Conservation (phyloP, 2,329 filamentous ascomycete species). For the Didymellaceae sp. region DNA sequence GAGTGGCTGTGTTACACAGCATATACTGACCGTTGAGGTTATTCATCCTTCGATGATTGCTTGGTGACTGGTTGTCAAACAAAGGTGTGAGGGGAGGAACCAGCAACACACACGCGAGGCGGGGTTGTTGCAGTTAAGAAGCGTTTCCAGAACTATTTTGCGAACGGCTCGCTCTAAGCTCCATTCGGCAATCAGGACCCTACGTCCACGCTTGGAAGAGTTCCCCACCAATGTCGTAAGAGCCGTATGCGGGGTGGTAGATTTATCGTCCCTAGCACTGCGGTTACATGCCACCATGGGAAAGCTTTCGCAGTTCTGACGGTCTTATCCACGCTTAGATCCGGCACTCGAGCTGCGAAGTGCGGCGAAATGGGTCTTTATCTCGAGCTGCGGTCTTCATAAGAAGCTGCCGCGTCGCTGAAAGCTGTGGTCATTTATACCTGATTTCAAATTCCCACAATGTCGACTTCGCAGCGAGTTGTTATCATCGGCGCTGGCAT, state of each 20-base stretch:
- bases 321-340: constrained; percentile 32
- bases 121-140: constrained; percentile 34
- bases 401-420: constrained; percentile 6
- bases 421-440: constrained; percentile 3
- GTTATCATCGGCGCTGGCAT: constrained; percentile 64
- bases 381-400: constrained; percentile 22
- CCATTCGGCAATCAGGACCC: constrained; percentile 36
- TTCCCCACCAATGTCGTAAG: constrained; percentile 38
- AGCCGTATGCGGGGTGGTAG: constrained; percentile 32
- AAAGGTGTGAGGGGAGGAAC: constrained; percentile 11
- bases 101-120: constrained; percentile 28
- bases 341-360: constrained; percentile 25
- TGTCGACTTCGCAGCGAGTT: constrained; percentile 51
- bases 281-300: constrained; percentile 22
- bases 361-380: constrained; percentile 29
- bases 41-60: background rate
- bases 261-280: constrained; percentile 17
- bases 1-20: constrained; percentile 8
- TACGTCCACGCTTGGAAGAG: constrained; percentile 31
- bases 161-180: constrained; percentile 24
- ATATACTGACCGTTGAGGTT: constrained; percentile 3
- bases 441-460: constrained; percentile 11
- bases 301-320: constrained; percentile 33
- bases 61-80: background rate
- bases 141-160: constrained; percentile 19